Percentiles rank a stretch among this genome's conserved stretches.
Evolutionary conservation across 1,139 yeast genomes (phyloP).

Genomic region (Debaryomycetaceae sp.): DNA sequence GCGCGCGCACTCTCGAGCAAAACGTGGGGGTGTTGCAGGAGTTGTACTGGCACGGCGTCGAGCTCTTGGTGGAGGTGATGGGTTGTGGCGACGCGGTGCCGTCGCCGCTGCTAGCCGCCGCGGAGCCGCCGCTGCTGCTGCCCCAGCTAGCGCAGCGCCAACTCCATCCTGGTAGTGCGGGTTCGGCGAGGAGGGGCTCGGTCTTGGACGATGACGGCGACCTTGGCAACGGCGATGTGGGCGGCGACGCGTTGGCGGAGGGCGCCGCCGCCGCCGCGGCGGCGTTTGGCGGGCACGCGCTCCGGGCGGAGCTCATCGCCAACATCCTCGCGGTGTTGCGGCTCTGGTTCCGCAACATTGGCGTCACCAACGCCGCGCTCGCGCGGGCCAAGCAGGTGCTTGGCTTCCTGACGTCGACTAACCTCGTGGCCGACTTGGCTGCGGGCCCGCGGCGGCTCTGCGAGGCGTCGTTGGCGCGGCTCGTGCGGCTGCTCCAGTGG

Average conservation of each 20-base stretch:
- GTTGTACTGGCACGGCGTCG: slow-evolving; percentile 19
- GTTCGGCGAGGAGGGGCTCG: too few species aligned
- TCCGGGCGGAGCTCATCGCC: slow-evolving; percentile 22
- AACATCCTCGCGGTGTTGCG: slow-evolving; percentile 24
- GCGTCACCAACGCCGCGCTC: slow-evolving; percentile 13
- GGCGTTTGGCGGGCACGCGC: slow-evolving; percentile 19
- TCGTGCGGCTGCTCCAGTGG: slow-evolving; percentile 6
- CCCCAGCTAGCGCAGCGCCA: background rate
- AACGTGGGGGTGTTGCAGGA: slow-evolving; percentile 15
- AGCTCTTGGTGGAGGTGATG: slow-evolving; percentile 17
- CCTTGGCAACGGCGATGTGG: too few species aligned
- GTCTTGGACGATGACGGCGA: too few species aligned
- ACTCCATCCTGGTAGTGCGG: too few species aligned
- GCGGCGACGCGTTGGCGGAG: background rate
- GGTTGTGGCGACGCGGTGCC: background rate
- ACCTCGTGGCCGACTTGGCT: slow-evolving; percentile 4
- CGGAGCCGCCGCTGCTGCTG: background rate
- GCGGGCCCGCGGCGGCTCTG: slow-evolving; percentile 1
- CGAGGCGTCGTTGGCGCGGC: background rate
- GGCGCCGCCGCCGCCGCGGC: background rate
- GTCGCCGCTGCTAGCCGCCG: background rate
- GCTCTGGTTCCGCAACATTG: slow-evolving; percentile 20
- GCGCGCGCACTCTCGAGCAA: slow-evolving; percentile 8
- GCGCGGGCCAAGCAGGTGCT: slow-evolving; percentile 4
- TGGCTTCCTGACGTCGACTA: slow-evolving; percentile 5